Evolutionary conservation across 345 rosid genomes (phyloP), one percentile per base, ranked within the genome.

Genomic region (Eucalyptus erythrocorys): DNA sequence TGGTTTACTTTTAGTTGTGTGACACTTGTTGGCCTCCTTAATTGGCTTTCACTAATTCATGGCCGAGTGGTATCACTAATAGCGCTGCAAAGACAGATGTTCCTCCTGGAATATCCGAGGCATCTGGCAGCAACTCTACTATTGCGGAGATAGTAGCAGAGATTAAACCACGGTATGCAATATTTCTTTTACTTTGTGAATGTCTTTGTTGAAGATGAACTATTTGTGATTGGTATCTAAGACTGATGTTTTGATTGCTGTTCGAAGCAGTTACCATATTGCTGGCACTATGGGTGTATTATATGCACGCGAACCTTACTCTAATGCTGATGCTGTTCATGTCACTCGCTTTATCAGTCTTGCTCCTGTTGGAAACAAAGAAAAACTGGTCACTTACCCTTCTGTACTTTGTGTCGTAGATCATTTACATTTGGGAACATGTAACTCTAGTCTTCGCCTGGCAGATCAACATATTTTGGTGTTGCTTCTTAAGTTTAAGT

Each of bases 271-370:
- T 87, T 97, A 97, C 91, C 99, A 97, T 91, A 90, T 97, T 94
- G 96, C 98, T 89, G 99, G 98, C 89, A 92, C 97, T 66, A 95
- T 92, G 93, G 97, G 97, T 85, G 93, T 93, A 61, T 96, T 95
- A 92, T 97, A 95, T 92, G 94, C 97, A 57, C 99, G 99, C 68
- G 98, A 94, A 88, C 98, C 99, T 87, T 96, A 96, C 92, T 90
- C 91, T 88, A 97, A 96, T 81, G 50, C 87, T 87, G 98, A 94
- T 88, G 95, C 97, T 80, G 89, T 90, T 59, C 99, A 95, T 88
- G 96, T 94, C 81, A 97, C 98, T 87, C 98, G 99, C 64, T 97
- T 97, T 92, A 89, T 97, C 88, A 98, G 99, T 91, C 99, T 96
- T 93, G 99, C 98, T 86, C 88, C 94, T 40, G 97, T 96, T 92